These are phyloP conservation scores for Xylaria digitata DNA, from an alignment of 2,329 filamentous ascomycete species.

Conservation along the genomic window DNA sequence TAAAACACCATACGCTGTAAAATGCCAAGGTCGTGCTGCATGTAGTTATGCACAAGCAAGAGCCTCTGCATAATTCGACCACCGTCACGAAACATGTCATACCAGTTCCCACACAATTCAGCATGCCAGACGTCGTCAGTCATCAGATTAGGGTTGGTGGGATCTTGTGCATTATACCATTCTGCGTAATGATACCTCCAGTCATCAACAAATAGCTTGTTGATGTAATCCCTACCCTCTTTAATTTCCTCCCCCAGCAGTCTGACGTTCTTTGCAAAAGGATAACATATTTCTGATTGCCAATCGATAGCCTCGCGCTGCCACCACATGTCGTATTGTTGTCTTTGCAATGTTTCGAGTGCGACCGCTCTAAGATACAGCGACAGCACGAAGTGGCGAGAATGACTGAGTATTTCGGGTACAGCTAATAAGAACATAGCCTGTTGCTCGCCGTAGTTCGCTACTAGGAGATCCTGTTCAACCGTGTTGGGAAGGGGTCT, in stretches of 20 bases:
- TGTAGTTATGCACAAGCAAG: slow-evolving; percentile 4
- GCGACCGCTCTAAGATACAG: slow-evolving; percentile 21
- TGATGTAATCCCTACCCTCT: not conserved
- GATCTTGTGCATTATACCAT: not conserved
- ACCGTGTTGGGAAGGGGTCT: not conserved
- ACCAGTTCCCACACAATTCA: not conserved
- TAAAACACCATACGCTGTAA: slow-evolving; percentile 44
- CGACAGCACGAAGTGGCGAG: slow-evolving; percentile 30
- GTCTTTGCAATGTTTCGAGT: not conserved
- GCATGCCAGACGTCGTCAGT: not conserved
- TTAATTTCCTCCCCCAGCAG: not conserved
- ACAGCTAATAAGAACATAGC: slow-evolving; percentile 32
- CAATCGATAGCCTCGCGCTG: not conserved
- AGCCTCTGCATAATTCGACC: slow-evolving; percentile 36
- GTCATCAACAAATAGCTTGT: not conserved
- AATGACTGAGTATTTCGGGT: not conserved
- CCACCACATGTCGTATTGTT: slow-evolving; percentile 25
- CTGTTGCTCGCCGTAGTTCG: not conserved
- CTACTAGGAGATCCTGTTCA: not conserved
- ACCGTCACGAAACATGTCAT: slow-evolving; percentile 26
- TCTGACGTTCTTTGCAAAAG: not conserved
- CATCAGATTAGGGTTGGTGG: not conserved
- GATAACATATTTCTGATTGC: not conserved
- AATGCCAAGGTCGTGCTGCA: slow-evolving; percentile 35
- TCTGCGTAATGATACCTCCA: not conserved